Conservation (phyloP, 768 basidiomycete genomes). For the Kwoniella newhampshirensis region DNA sequence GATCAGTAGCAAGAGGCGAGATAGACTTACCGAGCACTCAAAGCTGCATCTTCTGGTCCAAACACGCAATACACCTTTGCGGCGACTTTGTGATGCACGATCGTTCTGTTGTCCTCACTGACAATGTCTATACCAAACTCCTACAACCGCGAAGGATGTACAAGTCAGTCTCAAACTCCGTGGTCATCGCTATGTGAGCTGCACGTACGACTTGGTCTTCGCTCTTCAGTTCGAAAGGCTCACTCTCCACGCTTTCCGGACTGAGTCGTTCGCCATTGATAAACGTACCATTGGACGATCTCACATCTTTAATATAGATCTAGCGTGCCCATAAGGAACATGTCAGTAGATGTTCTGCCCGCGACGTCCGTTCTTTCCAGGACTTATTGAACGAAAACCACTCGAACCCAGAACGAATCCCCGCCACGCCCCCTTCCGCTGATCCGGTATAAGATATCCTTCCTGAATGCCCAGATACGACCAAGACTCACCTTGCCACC, state of each 20-base stretch:
- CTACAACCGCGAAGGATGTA: slow-evolving; percentile 57
- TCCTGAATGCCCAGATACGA: too few relatives aligned
- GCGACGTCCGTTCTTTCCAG: too few relatives aligned
- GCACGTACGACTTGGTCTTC: slow-evolving; percentile 87
- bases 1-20: background rate
- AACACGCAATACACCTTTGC: slow-evolving; percentile 89
- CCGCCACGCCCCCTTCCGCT: too few relatives aligned
- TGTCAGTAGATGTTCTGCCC: too few relatives aligned
- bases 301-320: slow-evolving; percentile 98
- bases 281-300: slow-evolving; percentile 96
- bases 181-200: background rate
- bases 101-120: slow-evolving; percentile 95
- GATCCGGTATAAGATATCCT: too few relatives aligned
- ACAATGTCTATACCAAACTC: slow-evolving; percentile 99
- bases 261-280: slow-evolving; percentile 93
- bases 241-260: slow-evolving; percentile 82
- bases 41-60: slow-evolving; percentile 70
- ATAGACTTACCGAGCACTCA: slow-evolving; percentile 42
- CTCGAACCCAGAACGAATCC: too few relatives aligned
- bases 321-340: slow-evolving; percentile 50
- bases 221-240: slow-evolving; percentile 88
- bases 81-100: slow-evolving; percentile 97
- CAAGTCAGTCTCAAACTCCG: too few relatives aligned
- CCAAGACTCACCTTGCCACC: slow-evolving; percentile 66
- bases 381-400: too few relatives aligned